Base-by-base conservation (phyloP, 1,139 yeast species). In the Eremothecium cymbalariae region DNA sequence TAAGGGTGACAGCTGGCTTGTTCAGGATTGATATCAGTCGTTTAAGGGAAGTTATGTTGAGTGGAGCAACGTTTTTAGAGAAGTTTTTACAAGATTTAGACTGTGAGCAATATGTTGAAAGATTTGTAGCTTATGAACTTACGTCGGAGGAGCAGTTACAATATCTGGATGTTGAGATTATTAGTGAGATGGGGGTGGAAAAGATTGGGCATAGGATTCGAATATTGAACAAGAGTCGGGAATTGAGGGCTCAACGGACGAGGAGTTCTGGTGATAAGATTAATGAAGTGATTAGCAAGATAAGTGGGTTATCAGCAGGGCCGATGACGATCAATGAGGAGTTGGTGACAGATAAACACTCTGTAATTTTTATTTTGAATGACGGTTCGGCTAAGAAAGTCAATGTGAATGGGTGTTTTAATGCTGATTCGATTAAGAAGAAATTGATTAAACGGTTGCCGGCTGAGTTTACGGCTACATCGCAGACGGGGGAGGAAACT, bases 141-240 rank as follows among this genome's bases (percentile, higher is more conserved):
- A 54, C 83, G 9, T 62, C 74, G 1, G 81, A 74, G 41, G 51
- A 50, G 1, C 48, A 53, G 3, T 27, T 62, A 9, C 48, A 46
- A 15, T 53, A 46, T 29, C 58, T 86, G 32, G 95, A 85, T 50
- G 67, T 72, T 24, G 66, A 61, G n/a, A 72, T 86, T 1, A 66
- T 90, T 37, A 70, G 69, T 36, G 94, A 81, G 42, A 56, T 90
- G 6, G 96, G 95, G 0, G 61, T 90, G n/a, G 46, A 47, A 13
- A 79, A 74, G 45, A 71, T 90, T 7, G 97, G 97, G 1, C 97
- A 90, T 55, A 64, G 96, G 21, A 65, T 90, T 22, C 79, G 37
- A 62, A 77, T 21, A 55, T 65, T 34, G 57, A 63, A 36, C 39
- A 72, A 44, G 60, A 67, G 45, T 27, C 45, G 46, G 47, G 35